phyloP scores from a whole-genome alignment of 441 rosid species.

The Erodium trifolium region DNA sequence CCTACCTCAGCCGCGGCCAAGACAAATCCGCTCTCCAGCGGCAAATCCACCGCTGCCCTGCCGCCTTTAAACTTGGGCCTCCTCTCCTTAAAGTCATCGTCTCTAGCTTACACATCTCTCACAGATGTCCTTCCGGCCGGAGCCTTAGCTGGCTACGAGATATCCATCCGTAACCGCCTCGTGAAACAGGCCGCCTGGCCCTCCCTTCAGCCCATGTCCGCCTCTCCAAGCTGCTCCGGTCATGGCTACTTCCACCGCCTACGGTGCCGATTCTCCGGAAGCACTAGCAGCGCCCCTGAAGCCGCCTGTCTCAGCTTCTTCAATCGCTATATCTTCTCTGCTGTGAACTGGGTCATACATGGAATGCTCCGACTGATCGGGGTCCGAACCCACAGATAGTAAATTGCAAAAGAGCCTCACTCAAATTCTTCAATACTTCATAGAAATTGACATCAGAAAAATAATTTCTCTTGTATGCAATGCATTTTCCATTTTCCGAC shows the following conservation, averaged over 20 bases:
- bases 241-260: too few species aligned
- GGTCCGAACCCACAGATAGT: not conserved
- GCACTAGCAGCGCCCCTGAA: not conserved
- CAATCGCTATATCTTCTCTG: not conserved
- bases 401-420: too few species aligned
- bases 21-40: not conserved
- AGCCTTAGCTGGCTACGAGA: constrained; percentile 30
- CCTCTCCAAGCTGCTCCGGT: not conserved
- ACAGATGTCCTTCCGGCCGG: constrained; percentile 17
- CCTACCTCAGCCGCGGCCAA: not conserved
- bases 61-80: not conserved
- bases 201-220: constrained; percentile 55
- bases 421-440: too few species aligned
- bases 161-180: constrained; percentile 72
- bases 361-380: not conserved
- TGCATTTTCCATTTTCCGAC: too few species aligned
- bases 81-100: not conserved
- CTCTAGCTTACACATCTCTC: not conserved
- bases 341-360: not conserved
- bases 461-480: too few species aligned
- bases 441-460: too few species aligned
- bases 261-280: too few species aligned
- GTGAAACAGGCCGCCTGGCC: constrained; percentile 73
- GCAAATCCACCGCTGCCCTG: not conserved
- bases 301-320: not conserved